These are phyloP conservation scores for Begonia fuchsioides DNA, from an alignment of 306 rosid genomes.

Conservation along the genomic window DNA sequence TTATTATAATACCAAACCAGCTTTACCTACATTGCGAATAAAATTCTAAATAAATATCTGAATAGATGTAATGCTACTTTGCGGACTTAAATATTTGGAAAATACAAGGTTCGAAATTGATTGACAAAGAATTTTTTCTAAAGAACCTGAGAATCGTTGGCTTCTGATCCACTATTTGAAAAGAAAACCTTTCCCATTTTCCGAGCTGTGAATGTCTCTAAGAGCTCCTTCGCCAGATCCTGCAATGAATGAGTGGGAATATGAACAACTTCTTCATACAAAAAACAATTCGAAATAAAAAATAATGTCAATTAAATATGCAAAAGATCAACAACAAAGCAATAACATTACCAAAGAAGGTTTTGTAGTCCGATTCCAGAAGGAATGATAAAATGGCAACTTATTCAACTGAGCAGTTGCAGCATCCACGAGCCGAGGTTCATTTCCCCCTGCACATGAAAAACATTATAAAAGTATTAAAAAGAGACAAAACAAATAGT, in stretches of 20 bases:
- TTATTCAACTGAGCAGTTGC: conserved; percentile 68
- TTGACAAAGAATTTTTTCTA: conserved; percentile 13
- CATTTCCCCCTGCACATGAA: conserved; percentile 64
- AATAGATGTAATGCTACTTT: no score
- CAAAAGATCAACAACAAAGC: background rate
- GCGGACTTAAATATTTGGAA: background rate
- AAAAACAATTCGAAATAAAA: no score
- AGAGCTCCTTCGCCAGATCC: conserved; percentile 82
- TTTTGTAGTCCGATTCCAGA: conserved; percentile 91
- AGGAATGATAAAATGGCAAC: conserved; percentile 97
- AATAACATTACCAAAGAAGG: conserved; percentile 71
- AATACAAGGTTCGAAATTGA: conserved; percentile 7
- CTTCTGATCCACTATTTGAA: conserved; percentile 89
- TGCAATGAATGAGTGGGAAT: conserved; percentile 12
- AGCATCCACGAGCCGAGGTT: conserved; percentile 75
- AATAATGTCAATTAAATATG: no score
- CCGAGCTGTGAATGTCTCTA: conserved; percentile 58
- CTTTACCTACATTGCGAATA: conserved; percentile 42
- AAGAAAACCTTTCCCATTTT: conserved; percentile 89
- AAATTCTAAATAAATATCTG: no score
- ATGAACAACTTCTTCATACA: no score
- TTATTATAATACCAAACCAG: conserved; percentile 94
- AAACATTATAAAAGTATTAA: background rate
- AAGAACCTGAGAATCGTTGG: conserved; percentile 90
- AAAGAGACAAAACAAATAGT: background rate